Evolutionary conservation across 441 rosid species (phyloP).

Genomic region (Aquilaria agallochum): DNA sequence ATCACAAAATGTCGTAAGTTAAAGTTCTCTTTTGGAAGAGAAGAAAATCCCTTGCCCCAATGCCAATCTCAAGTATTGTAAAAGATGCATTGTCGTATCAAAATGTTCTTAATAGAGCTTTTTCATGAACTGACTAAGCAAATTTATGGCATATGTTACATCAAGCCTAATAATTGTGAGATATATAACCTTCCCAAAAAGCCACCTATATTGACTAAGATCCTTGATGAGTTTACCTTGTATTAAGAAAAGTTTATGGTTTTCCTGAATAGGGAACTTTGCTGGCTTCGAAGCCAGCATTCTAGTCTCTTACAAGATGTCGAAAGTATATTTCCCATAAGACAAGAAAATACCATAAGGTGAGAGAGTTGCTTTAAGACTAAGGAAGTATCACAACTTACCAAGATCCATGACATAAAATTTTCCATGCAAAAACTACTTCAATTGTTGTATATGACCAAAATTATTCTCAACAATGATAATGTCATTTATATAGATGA

Average conservation of each 20-base stretch:
- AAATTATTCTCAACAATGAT: neutral
- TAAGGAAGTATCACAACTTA: neutral
- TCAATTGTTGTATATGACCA: neutral
- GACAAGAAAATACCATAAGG: too few relatives aligned
- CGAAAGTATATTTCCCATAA: too few relatives aligned
- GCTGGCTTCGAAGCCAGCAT: too few relatives aligned
- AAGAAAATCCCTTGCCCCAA: neutral
- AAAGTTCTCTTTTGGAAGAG: neutral
- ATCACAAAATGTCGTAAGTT: neutral
- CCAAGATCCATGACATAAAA: neutral
- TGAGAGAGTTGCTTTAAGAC: too few relatives aligned
- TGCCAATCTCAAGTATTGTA: neutral
- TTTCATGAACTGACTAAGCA: neutral
- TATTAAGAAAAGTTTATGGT: neutral
- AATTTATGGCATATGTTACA: neutral
- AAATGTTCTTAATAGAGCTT: neutral
- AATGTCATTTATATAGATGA: neutral
- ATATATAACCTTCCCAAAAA: neutral
- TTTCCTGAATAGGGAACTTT: neutral
- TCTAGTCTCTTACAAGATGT: too few relatives aligned
- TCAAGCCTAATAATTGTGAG: neutral
- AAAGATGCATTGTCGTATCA: neutral
- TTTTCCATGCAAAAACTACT: neutral
- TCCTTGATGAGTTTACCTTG: neutral
- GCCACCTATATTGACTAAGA: neutral